These are phyloP conservation scores for Backusella australiensis DNA, from an alignment of 192 early-diverging fungal genomes.

Conservation along the genomic window DNA sequence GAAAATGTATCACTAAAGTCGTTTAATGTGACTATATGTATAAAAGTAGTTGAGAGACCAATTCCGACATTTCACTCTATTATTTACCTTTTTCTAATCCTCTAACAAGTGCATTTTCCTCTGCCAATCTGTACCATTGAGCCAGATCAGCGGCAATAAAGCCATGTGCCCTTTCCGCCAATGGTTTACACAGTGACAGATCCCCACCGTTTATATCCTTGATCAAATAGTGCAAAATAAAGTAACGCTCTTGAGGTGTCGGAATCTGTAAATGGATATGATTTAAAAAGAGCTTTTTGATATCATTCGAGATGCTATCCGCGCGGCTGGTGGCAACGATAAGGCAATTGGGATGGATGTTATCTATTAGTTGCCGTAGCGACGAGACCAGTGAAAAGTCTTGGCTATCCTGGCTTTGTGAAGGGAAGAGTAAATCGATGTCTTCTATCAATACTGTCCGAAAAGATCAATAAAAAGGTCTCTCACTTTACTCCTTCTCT, in stretches of 20 bases:
- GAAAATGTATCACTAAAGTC: conserved; percentile 41
- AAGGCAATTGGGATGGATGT: not conserved
- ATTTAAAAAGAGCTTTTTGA: conserved; percentile 33
- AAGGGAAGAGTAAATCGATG: conserved; percentile 52
- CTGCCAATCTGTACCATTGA: conserved; percentile 39
- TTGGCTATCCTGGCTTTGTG: conserved; percentile 7
- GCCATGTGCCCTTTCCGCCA: conserved; percentile 50
- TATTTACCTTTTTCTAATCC: conserved; percentile 13
- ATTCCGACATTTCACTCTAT: not conserved
- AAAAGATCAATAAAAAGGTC: not conserved
- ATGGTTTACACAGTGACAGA: conserved; percentile 7
- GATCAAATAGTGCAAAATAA: conserved; percentile 33
- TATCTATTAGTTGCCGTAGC: not conserved
- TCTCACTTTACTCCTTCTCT: too few species aligned
- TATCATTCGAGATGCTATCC: not conserved
- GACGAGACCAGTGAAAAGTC: not conserved
- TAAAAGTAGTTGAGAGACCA: conserved; percentile 18
- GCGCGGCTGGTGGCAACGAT: not conserved
- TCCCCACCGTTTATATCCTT: not conserved
- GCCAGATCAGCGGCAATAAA: conserved; percentile 55
- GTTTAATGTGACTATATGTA: conserved; percentile 16
- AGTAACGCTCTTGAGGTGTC: conserved; percentile 44
- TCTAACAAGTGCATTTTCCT: conserved; percentile 1
- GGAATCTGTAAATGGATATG: conserved; percentile 49
- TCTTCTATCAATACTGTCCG: conserved; percentile 47